Conservation (phyloP, 371 early-diverging fungal genomes). For the Chytridium lagenaria region DNA sequence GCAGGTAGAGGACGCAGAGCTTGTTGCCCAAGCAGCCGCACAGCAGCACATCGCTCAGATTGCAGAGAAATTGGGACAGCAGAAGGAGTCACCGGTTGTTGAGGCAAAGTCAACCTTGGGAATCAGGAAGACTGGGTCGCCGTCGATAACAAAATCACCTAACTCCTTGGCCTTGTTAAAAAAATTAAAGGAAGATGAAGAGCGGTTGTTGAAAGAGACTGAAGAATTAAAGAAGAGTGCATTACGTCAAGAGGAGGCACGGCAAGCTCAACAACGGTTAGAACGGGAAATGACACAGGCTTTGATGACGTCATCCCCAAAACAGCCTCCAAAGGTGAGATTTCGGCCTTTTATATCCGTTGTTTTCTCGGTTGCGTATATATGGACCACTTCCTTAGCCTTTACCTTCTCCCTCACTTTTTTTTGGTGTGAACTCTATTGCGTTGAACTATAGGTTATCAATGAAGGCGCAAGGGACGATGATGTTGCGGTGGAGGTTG, state of each 20-base stretch:
- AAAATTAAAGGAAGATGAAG: constrained; percentile 4
- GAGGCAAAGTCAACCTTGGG: not conserved
- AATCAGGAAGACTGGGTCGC: not conserved
- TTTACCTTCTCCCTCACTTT: no score
- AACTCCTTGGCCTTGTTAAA: not conserved
- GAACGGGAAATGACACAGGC: constrained; percentile 9
- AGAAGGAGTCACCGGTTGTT: not conserved
- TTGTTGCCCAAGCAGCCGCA: not conserved
- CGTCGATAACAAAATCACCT: no score
- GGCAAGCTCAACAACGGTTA: not conserved
- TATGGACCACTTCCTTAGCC: no score
- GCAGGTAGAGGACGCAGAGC: not conserved
- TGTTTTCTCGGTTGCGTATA: no score
- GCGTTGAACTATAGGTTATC: no score
- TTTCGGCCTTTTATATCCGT: no score
- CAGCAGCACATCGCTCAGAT: not conserved
- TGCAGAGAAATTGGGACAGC: not conserved
- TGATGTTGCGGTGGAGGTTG: no score
- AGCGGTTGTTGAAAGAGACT: not conserved
- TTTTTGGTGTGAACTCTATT: no score
- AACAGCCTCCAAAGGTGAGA: no score
- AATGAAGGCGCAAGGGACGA: no score
- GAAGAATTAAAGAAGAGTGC: not conserved
- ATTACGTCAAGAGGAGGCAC: not conserved
- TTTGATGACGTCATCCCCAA: no score